Conservation (phyloP, 140 eudicot species). For the Flaveria floridana region DNA sequence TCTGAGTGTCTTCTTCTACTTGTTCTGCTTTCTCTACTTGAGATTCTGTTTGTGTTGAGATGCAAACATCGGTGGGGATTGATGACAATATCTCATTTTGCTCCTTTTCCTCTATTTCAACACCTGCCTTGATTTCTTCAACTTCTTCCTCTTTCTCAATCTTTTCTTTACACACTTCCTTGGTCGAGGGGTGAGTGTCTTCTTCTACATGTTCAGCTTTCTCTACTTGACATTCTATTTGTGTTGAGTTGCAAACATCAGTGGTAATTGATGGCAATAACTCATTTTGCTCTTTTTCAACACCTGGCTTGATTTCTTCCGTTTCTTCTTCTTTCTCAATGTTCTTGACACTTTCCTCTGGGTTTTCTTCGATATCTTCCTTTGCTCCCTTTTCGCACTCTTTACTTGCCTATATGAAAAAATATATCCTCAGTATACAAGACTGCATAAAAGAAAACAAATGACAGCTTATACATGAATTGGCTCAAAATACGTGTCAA, state of each 20-base stretch:
- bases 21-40: conserved; percentile 13
- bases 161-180: neutral
- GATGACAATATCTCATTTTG: neutral
- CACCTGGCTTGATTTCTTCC: conserved; percentile 7
- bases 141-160: conserved; percentile 28
- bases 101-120: neutral
- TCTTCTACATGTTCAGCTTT: conserved; percentile 10
- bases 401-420: conserved; percentile 18
- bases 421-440: conserved; percentile 1
- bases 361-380: conserved; percentile 11
- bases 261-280: neutral
- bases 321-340: conserved; percentile 17
- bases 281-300: neutral
- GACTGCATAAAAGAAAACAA: conserved; percentile 6
- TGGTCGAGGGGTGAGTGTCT: neutral
- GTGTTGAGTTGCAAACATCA: conserved; percentile 27
- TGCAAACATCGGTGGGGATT: conserved; percentile 21
- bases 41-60: conserved; percentile 18
- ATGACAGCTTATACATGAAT: conserved; percentile 9
- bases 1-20: conserved; percentile 10
- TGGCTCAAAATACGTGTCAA: conserved; percentile 12
- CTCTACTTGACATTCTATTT: conserved; percentile 14
- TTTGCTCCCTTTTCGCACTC: conserved; percentile 3
- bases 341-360: conserved; percentile 12
- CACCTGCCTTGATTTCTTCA: neutral